Percentiles rank a stretch among this genome's conserved stretches.
Evolutionary conservation across 2,329 filamentous ascomycete species (phyloP).

Genomic region (Dactylellina cionopaga): DNA sequence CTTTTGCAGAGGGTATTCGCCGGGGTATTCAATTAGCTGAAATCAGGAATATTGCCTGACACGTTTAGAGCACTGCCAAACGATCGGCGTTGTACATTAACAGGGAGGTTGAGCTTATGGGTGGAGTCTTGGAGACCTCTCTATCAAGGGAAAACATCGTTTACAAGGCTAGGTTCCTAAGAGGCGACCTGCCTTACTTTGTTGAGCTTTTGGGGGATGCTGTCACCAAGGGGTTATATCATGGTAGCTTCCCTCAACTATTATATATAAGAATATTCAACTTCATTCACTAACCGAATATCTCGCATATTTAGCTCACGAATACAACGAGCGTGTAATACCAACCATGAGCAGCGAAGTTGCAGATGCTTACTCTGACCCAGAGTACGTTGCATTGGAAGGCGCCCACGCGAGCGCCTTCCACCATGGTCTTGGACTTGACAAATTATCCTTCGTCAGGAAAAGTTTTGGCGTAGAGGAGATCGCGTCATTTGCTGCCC

Average conservation of each 20-base stretch:
- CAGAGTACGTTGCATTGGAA: slow-evolving; percentile 79
- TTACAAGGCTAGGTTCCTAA: slow-evolving; percentile 91
- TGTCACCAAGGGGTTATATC: slow-evolving; percentile 85
- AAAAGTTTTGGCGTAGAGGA: slow-evolving; percentile 80
- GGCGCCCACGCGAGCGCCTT: slow-evolving; percentile 87
- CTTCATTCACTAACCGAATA: background rate
- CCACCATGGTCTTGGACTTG: slow-evolving; percentile 87
- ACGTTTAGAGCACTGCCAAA: slow-evolving; percentile 79
- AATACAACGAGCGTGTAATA: slow-evolving; percentile 88
- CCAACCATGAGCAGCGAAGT: slow-evolving; percentile 80
- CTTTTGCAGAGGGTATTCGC: too few relatives aligned
- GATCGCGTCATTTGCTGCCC: slow-evolving; percentile 78
- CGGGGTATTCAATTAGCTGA: slow-evolving; percentile 48
- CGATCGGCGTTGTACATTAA: slow-evolving; percentile 91
- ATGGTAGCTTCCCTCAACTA: slow-evolving; percentile 65
- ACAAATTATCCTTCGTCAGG: slow-evolving; percentile 77
- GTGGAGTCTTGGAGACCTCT: slow-evolving; percentile 85
- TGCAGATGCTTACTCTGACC: slow-evolving; percentile 72
- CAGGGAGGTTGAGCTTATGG: slow-evolving; percentile 93
- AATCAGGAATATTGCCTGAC: background rate
- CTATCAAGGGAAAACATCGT: slow-evolving; percentile 94
- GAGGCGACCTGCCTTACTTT: slow-evolving; percentile 96
- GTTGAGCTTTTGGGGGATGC: slow-evolving; percentile 94
- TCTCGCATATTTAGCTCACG: slow-evolving; percentile 72
- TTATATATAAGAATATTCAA: background rate